Conservation (phyloP, 441 rosid genomes). For the Populus hybrid region DNA sequence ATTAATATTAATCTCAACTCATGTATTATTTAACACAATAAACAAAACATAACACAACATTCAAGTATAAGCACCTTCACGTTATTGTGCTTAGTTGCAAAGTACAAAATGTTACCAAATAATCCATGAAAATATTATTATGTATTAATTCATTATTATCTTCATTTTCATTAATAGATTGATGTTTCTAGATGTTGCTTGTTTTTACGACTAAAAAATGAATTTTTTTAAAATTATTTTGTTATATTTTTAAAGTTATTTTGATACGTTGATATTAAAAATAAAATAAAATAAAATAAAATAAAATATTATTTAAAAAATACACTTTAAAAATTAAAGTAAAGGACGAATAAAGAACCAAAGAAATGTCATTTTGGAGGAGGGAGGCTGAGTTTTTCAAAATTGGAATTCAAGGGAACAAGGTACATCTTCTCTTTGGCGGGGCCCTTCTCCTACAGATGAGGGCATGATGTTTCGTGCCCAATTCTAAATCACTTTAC, state of each 20-base stretch:
- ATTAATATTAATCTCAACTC: background rate
- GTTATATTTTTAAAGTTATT: no score
- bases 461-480: background rate
- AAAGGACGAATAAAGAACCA: background rate
- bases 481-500: background rate
- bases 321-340: no score
- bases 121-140: background rate
- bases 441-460: background rate
- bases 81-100: background rate
- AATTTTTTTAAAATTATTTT: no score
- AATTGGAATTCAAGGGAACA: background rate
- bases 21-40: no score
- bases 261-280: no score
- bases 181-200: no score
- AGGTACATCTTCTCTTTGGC: background rate
- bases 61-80: no score
- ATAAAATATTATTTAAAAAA: no score
- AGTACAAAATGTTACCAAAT: background rate
- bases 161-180: no score
- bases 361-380: background rate
- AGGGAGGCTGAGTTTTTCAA: background rate
- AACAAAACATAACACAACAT: no score
- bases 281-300: no score
- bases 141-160: background rate
- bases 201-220: no score